Evolutionary conservation across 192 early-diverging fungal genomes (phyloP).

Genomic region (Rhizophagus clarus): DNA sequence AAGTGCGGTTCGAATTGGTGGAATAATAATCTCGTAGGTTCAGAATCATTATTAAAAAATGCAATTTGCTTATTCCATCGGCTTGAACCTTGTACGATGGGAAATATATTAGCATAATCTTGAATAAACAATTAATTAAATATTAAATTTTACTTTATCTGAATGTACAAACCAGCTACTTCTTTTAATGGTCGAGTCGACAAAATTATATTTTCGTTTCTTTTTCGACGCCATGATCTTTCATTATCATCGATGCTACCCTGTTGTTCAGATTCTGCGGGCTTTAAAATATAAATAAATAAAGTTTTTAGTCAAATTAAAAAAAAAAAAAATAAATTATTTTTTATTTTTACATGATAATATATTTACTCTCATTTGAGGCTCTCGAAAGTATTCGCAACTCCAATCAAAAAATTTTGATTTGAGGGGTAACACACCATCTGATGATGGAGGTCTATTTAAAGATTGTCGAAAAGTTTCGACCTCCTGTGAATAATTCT

Average conservation of each 20-base stretch:
- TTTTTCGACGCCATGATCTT: constrained; percentile 68
- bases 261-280: constrained; percentile 76
- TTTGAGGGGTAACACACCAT: constrained; percentile 52
- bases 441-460: constrained; percentile 28
- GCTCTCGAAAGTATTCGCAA: constrained; percentile 85
- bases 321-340: neutral
- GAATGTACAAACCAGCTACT: constrained; percentile 45
- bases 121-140: too few relatives aligned
- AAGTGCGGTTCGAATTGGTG: constrained; percentile 89
- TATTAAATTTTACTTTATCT: too few relatives aligned
- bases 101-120: too few relatives aligned
- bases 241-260: constrained; percentile 78
- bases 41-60: constrained; percentile 54
- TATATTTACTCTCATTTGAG: constrained; percentile 68
- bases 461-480: neutral
- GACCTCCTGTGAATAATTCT: constrained; percentile 3
- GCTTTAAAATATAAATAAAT: constrained; percentile 48
- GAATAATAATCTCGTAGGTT: constrained; percentile 61
- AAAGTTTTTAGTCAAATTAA: neutral
- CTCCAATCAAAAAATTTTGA: constrained; percentile 82
- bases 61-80: constrained; percentile 59
- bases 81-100: constrained; percentile 45
- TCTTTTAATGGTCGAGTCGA: constrained; percentile 54
- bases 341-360: neutral
- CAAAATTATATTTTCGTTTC: constrained; percentile 65